Evolutionary conservation across 164 flowering plant genomes (phyloP).

Genomic region (Magnolia sinica): DNA sequence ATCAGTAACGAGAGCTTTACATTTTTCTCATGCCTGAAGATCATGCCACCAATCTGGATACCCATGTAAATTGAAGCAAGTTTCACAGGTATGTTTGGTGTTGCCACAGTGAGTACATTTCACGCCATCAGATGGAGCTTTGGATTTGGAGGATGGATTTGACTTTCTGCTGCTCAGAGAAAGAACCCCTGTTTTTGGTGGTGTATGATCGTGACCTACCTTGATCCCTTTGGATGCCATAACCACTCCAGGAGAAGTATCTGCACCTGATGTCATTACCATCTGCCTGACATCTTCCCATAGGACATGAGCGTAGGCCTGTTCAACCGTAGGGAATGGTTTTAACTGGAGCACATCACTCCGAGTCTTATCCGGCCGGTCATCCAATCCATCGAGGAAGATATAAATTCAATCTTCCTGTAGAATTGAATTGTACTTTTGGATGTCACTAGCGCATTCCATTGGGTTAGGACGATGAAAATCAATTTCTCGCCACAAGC

Average conservation of each 20-base stretch:
- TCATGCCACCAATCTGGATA: no score
- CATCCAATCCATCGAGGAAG: neutral
- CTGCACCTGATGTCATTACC: conserved; percentile 1
- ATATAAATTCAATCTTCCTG: neutral
- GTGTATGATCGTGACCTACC: no score
- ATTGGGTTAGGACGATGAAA: neutral
- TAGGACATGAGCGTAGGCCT: conserved; percentile 5
- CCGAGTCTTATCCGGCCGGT: neutral
- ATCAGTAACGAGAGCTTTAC: no score
- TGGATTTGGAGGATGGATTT: no score
- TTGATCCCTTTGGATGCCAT: neutral
- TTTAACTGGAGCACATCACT: neutral
- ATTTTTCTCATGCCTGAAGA: no score
- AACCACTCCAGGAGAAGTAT: neutral
- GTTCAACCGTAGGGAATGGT: conserved; percentile 2
- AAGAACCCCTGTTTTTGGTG: no score
- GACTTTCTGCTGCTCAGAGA: no score
- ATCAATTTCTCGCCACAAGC: no score
- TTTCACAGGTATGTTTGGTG: no score
- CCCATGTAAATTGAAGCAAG: no score
- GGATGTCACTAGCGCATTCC: neutral
- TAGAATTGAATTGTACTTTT: neutral
- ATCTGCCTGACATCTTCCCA: conserved; percentile 1
- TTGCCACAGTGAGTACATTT: no score
- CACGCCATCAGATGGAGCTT: no score